Evolutionary conservation across 768 basidiomycete genomes (phyloP), one percentile per base, ranked within the genome.

Genomic region (Boletus reticuloceps): DNA sequence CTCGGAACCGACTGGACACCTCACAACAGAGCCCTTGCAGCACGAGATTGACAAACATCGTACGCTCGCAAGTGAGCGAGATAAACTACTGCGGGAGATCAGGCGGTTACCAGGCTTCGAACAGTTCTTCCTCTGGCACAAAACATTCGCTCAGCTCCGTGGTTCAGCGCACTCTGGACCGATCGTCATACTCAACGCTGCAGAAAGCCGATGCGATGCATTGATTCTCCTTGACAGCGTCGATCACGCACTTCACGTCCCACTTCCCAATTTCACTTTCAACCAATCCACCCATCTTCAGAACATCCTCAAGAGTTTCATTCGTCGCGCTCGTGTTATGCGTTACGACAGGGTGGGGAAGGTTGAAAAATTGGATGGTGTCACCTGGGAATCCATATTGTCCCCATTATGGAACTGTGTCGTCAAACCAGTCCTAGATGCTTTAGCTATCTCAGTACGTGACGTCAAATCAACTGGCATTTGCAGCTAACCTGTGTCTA

Each of bases 21-120:
- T 25, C 25, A 45, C 20, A 8, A 37, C 8, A 29, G 27, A 29
- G 27, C 27, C 3, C 36, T 39, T 46, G 49, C 49, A 55, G 20
- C 4, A 46, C 17, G 43, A 25, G 27, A 31, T 38, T 8, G 31
- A 46, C 17, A 37, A 13, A 38, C 50, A 56, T 34, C 55, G 55
- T n/a, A 14, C 6, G 6, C 47, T 53, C 14, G 55, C 55, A 13
- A 48, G 11, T 38, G 11, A 37, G 19, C 39, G 50, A n/a, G 40
- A 56, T 13, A 19, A 41, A 16, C 11, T 52, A 5, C 9, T 56
- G 14, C 39, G 19, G 4, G 46, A 40, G 19, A 43, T 51, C 31
- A 45, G 55, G n/a, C 8, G 17, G 2, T 29, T 53, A 6, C 55
- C 51, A 2, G 40, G 55, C 5, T 56, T 56, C 17, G 47, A 53